Conservation (phyloP, 768 basidiomycete species). For the Dendrothele bispora region DNA sequence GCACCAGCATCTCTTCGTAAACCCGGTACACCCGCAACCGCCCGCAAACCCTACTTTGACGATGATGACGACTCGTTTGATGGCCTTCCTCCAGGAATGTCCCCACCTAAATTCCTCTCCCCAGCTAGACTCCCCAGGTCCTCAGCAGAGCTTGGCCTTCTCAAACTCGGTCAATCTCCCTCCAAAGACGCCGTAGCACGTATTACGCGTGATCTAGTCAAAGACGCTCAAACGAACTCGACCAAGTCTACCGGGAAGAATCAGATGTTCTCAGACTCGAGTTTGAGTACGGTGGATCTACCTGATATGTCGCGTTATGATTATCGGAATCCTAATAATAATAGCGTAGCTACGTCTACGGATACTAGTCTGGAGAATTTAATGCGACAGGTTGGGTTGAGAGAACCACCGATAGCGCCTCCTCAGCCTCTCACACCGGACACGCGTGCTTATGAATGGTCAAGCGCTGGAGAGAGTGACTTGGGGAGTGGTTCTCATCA, state of each 20-base stretch:
- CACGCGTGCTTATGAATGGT: not conserved
- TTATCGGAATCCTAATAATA: slow-evolving; percentile 42
- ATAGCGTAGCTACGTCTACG: slow-evolving; percentile 44
- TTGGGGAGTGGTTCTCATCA: not conserved
- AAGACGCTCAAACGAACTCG: slow-evolving; percentile 43
- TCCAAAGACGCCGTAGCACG: slow-evolving; percentile 68
- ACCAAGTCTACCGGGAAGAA: not conserved
- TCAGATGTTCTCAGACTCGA: slow-evolving; percentile 46
- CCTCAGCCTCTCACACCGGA: not conserved
- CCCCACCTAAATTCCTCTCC: slow-evolving; percentile 57
- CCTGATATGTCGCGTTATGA: slow-evolving; percentile 73
- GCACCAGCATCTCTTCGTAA: slow-evolving; percentile 16
- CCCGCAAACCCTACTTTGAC: slow-evolving; percentile 19
- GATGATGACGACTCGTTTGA: slow-evolving; percentile 54
- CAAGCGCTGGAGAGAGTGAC: not conserved
- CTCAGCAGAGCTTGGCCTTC: slow-evolving; percentile 44
- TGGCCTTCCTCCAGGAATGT: slow-evolving; percentile 54
- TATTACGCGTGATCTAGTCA: slow-evolving; percentile 65
- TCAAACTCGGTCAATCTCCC: slow-evolving; percentile 62
- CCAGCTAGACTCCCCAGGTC: slow-evolving; percentile 53
- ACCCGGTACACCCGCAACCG: not conserved
- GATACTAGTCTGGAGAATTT: slow-evolving; percentile 69
- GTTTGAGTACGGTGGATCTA: slow-evolving; percentile 67
- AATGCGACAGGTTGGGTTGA: slow-evolving; percentile 61
- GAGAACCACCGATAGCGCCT: slow-evolving; percentile 25